Base-by-base conservation (phyloP, 495 filamentous ascomycete species). In the Letharia lupina region DNA sequence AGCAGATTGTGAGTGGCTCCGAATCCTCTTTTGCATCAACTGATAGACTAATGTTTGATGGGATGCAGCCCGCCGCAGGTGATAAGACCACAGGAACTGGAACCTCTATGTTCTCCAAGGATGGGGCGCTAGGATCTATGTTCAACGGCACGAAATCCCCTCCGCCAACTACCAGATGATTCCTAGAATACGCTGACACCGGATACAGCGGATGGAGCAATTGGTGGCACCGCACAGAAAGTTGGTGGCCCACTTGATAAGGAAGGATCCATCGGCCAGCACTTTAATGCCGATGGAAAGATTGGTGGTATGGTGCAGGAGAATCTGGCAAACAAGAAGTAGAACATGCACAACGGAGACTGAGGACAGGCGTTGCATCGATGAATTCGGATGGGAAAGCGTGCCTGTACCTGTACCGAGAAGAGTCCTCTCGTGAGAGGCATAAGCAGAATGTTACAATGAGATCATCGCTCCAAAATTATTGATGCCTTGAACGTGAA, bases 171-270 rank as follows among this genome's bases (percentile, higher is more conserved):
- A 60, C 15, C 68, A 54, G 40, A 16, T 42, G 35, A 18, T 12
- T 9, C 3, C 20, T 23, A 12, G 28, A 62, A 20, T 28, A 31
- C 37, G 60, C 67, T 69, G 33, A 70, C 59, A 42, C 31, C 62
- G 12, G 13, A 31, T 2, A 39, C 50, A 82, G 80, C 79, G 16
- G 76, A 84, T 18, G 82, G 84, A 35, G 73, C 75, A 0, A 75
- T 86, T 44, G 81, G 84, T 20, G 77, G 80, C 41, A 76, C 76
- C 9, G 81, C 78, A 9, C 74, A 86, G 61, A 77, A 72, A 45
- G 65, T 86, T 11, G 82, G 84, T n/a, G 84, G 84, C 0, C 82
- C 82, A 0, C 74, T 85, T 56, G 78, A 79, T 31, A 74, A 75
- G 58, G 28, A 72, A 15, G 76, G 76, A 0, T 61, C 73, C 0